phyloP scores from a whole-genome alignment of 108 stramenopile genomes.

The Seminavis robusta region DNA sequence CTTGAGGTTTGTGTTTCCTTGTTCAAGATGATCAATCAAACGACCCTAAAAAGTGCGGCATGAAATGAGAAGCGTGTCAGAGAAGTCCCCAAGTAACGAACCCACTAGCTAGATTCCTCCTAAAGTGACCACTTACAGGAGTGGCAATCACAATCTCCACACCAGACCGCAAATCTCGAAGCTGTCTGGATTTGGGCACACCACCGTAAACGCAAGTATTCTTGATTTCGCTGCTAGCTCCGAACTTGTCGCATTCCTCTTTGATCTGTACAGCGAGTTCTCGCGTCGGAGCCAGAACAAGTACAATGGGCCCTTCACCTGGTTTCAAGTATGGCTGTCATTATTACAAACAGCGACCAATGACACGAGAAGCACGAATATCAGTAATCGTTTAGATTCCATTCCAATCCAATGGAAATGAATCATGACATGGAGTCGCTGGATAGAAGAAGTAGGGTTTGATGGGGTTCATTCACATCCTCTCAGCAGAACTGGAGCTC shows the following conservation, averaged over 20 bases:
- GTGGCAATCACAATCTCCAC: constrained; percentile 99
- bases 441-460: too few relatives aligned
- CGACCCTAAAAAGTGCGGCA: constrained; percentile 82
- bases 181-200: constrained; percentile 86
- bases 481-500: too few relatives aligned
- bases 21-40: constrained; percentile 96
- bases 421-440: too few relatives aligned
- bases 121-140: constrained; percentile 36
- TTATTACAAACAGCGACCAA: too few relatives aligned
- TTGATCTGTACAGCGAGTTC: constrained; percentile 99
- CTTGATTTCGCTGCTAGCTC: constrained; percentile 89
- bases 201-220: constrained; percentile 99
- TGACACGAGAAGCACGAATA: too few relatives aligned
- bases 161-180: constrained; percentile 74
- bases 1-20: constrained; percentile 91
- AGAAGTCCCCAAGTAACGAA: not conserved
- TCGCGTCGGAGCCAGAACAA: constrained; percentile 96
- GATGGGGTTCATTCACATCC: too few relatives aligned
- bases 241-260: constrained; percentile 99
- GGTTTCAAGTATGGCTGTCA: constrained; percentile 95
- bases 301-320: constrained; percentile 98
- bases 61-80: not conserved
- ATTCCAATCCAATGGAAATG: too few relatives aligned
- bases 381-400: too few relatives aligned
- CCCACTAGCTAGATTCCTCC: not conserved